Conservation (phyloP, 345 rosid genomes). For the Bretschneidera sinensis region DNA sequence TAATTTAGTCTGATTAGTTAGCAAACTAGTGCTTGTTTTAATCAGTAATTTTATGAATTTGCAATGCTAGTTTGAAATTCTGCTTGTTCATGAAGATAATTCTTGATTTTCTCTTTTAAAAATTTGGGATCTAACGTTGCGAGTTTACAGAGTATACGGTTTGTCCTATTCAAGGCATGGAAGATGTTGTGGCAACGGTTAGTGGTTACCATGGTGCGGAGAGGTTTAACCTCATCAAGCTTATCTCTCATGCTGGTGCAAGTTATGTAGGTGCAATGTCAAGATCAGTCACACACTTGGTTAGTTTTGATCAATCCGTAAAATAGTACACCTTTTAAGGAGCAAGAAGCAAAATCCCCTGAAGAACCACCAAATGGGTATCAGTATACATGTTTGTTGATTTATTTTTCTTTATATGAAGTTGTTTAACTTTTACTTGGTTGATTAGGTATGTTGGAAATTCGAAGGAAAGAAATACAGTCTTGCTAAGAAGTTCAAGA, state of each 20-base stretch:
- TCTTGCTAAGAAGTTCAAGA: constrained; percentile 55
- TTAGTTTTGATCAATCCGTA: constrained; percentile 16
- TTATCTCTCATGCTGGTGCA: constrained; percentile 63
- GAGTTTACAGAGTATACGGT: constrained; percentile 8
- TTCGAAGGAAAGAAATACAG: constrained; percentile 68
- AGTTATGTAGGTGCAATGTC: constrained; percentile 78
- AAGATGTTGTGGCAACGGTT: constrained; percentile 79
- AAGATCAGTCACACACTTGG: constrained; percentile 74
- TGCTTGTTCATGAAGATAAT: no score
- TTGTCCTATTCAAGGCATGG: constrained; percentile 52
- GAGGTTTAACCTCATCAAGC: constrained; percentile 80
- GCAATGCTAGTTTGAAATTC: background rate
- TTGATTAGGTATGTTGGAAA: constrained; percentile 68
- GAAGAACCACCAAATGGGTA: no score
- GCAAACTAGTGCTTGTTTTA: background rate
- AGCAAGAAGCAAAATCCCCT: no score
- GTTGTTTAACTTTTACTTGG: background rate
- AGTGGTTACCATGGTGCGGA: constrained; percentile 83
- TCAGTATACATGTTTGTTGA: no score
- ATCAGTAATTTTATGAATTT: background rate
- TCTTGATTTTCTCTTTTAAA: background rate
- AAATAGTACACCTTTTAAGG: no score
- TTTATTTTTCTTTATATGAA: no score
- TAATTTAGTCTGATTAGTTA: no score
- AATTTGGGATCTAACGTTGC: background rate